These are phyloP conservation scores for Yarrowia sp. DNA, from an alignment of 805 yeast species.

Conservation along the genomic window DNA sequence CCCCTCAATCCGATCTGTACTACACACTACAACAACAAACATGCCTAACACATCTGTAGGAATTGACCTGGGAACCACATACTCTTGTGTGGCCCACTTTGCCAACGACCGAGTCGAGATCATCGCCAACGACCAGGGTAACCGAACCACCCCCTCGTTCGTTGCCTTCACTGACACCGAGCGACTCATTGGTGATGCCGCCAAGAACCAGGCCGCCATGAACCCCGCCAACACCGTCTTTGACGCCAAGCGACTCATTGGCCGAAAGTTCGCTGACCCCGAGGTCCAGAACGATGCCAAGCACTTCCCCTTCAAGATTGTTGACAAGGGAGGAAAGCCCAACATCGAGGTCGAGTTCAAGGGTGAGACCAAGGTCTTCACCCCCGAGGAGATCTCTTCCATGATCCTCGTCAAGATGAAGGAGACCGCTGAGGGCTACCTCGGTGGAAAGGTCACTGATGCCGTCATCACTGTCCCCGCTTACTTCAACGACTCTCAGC, in stretches of 20 bases:
- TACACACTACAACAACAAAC: slow-evolving; percentile 24
- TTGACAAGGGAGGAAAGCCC: slow-evolving; percentile 81
- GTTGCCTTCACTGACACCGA: slow-evolving; percentile 95
- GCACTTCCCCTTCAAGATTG: slow-evolving; percentile 84
- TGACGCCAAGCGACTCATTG: slow-evolving; percentile 93
- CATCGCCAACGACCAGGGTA: slow-evolving; percentile 97
- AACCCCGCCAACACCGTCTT: slow-evolving; percentile 91
- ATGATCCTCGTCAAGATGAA: slow-evolving; percentile 92
- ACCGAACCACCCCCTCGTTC: slow-evolving; percentile 95
- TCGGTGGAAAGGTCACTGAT: slow-evolving; percentile 79
- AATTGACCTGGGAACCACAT: slow-evolving; percentile 95
- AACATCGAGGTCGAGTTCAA: slow-evolving; percentile 80
- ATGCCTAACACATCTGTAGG: slow-evolving; percentile 58
- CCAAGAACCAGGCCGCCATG: slow-evolving; percentile 97
- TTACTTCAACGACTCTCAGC: slow-evolving; percentile 94
- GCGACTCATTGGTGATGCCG: slow-evolving; percentile 95
- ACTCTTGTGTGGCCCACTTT: slow-evolving; percentile 95
- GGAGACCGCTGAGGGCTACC: slow-evolving; percentile 87
- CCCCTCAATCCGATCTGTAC: not conserved
- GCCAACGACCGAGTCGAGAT: slow-evolving; percentile 87
- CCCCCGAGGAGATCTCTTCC: slow-evolving; percentile 93
- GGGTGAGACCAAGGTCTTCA: slow-evolving; percentile 83
- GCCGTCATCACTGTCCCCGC: slow-evolving; percentile 98
- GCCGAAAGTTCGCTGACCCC: slow-evolving; percentile 73
- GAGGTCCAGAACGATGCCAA: slow-evolving; percentile 76